These are phyloP conservation scores for Citrus mangshanensis DNA, from an alignment of 345 rosid genomes.

Conservation along the genomic window DNA sequence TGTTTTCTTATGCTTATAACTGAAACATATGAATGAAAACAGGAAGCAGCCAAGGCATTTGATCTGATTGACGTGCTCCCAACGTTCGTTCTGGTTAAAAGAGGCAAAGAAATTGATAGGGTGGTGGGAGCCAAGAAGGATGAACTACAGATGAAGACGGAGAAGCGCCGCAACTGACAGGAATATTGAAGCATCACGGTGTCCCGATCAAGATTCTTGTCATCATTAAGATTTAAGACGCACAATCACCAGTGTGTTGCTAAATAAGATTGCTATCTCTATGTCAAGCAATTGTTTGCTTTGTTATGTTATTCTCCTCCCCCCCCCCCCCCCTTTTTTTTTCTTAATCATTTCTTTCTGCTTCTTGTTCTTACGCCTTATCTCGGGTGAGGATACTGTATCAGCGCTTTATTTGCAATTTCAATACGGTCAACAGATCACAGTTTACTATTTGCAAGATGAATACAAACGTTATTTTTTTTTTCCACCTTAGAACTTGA, in stretches of 20 bases:
- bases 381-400: not conserved
- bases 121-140: slow-evolving; percentile 52
- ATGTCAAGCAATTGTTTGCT: not conserved
- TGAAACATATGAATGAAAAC: slow-evolving; percentile 4
- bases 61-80: slow-evolving; percentile 43
- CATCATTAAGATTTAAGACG: not conserved
- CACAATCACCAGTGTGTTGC: not conserved
- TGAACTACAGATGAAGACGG: slow-evolving; percentile 57
- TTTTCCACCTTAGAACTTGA: not conserved
- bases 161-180: slow-evolving; percentile 29
- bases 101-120: slow-evolving; percentile 55
- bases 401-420: not conserved
- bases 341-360: not conserved
- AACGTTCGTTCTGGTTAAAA: slow-evolving; percentile 56
- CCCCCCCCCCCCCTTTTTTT: no score
- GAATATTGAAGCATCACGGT: not conserved
- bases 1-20: not conserved
- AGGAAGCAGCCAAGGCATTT: slow-evolving; percentile 48
- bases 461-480: not conserved
- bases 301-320: not conserved
- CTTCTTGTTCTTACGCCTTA: not conserved
- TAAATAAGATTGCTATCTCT: not conserved
- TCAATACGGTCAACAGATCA: slow-evolving; percentile 1
- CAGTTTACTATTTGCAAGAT: slow-evolving; percentile 1
- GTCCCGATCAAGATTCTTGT: not conserved